Conservation (phyloP, 31 red algal genomes). For the Porphyra umbilicalis region DNA sequence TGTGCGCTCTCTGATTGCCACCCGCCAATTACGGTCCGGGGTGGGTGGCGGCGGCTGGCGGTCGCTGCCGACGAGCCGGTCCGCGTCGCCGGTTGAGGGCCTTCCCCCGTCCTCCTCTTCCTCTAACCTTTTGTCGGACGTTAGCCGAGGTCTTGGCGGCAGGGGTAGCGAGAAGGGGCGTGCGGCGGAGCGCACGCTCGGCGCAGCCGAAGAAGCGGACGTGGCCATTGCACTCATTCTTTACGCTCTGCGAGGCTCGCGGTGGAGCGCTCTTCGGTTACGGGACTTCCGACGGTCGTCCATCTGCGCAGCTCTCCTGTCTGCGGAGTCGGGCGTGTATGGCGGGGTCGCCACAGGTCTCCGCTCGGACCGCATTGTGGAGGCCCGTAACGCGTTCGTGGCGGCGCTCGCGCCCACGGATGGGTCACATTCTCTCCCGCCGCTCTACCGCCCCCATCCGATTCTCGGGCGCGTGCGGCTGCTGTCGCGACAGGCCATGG, state of each 20-base stretch:
- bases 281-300: neutral
- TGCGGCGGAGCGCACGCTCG: neutral
- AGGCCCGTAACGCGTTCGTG: neutral
- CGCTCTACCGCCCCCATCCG: too few relatives aligned
- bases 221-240: neutral
- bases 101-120: neutral
- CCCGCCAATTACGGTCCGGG: neutral
- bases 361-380: neutral
- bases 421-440: too few relatives aligned
- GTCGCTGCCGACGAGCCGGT: neutral
- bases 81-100: neutral
- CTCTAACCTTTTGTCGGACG: neutral
- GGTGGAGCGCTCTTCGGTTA: neutral
- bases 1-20: neutral
- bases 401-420: neutral
- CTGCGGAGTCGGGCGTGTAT: constrained; percentile 2
- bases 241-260: neutral
- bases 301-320: neutral
- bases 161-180: neutral
- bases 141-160: neutral
- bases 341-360: neutral
- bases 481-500: neutral
- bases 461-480: too few relatives aligned
- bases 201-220: neutral
- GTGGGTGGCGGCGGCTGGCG: neutral